Base-by-base conservation (phyloP, 164 flowering plant genomes). In the Brasenia schreberi region DNA sequence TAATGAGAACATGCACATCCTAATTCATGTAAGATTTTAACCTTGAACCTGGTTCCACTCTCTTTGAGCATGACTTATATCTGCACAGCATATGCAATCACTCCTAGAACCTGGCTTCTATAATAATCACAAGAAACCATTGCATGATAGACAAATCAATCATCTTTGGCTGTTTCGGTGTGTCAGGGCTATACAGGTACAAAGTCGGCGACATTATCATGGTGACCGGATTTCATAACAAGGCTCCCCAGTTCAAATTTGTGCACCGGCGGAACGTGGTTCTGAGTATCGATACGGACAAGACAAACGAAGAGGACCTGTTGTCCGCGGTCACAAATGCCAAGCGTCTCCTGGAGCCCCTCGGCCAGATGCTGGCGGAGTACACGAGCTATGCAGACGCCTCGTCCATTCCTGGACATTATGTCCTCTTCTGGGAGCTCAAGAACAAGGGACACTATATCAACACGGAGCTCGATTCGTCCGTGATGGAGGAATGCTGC, bases 371-470 rank as follows among this genome's bases (percentile, higher is more conserved):
- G 3, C 88, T 92, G 0, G 83, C 76, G 17, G 97, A 92, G 65
- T 92, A 92, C 87, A 92, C 97, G 0, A 86, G 92, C 80, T 85
- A 76, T 64, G 87, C 92, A 0, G 94, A 87, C 59, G 79, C 94
- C 0, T 79, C 88, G 5, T 64, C 88, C n/a, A 63, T 86, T 19
- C 97, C 97, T 0, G 97, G 97, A 0, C 97, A 92, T 75, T 89
- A 92, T 58, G 92, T 87, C 1, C 65, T 92, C 33, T 89, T 62
- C 66, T 87, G 98, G 96, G 98, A 92, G 70, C 79, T 91, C 14
- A 74, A 72, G 45, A 73, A 70, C 1, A 33, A 33, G 39, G 39
- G 39, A 33, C 39, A 33, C 18, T 58, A 3, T 58, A 58, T 58
- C 18, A 0, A 14, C 60, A 58, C 1, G 60, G 60, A 58, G 18